Evolutionary conservation across 2,329 filamentous ascomycete species (phyloP), one percentile per base, ranked within the genome.

Genomic region (Hymenoscyphus scutula): DNA sequence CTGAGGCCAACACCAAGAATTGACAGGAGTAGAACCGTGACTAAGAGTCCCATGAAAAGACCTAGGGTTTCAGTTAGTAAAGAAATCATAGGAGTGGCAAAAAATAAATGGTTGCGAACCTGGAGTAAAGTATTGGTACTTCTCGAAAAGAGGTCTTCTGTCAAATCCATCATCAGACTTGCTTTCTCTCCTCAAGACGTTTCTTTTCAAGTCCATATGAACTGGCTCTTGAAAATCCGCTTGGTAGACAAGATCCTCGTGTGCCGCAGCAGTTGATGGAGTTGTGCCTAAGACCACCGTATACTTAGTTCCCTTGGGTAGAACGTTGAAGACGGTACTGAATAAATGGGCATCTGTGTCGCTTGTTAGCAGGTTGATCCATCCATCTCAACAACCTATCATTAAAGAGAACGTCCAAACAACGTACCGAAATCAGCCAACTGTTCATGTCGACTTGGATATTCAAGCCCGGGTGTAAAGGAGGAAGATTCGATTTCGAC

Each of bases 51-150:
- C 89, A 96, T 96, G 77, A 97, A 98, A 67, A 98, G 86, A 61
- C 90, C 93, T 95, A 62, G 11, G 23, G 3, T 19, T 19, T 3
- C 25, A 17, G 10, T 59, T 53, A 59, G 58, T 11, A 17, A 32
- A 4, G 1, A 13, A 8, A 29, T 7, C 15, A 10, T 19, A 58
- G 58, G n/a, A 30, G 23, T 30, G 30, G 19, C 29, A 15, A 27
- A 48, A 60, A 27, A 13, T 4, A 37, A 37, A 37, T 45, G 38
- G n/a, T 37, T 23, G 79, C 83, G 70, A 78, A 94, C 91, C 91
- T 72, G 92, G 91, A 11, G 89, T 94, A 69, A 99, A 89, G 79
- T 93, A 98, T 75, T 97, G 90, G 76, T 99, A 99, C 76, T 90
- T 92, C 77, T 96, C 90, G 71, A 99, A 98, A 53, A 96, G 77